phyloP scores from a whole-genome alignment of 768 basidiomycete species.

The Rhizopogon vulgaris region DNA sequence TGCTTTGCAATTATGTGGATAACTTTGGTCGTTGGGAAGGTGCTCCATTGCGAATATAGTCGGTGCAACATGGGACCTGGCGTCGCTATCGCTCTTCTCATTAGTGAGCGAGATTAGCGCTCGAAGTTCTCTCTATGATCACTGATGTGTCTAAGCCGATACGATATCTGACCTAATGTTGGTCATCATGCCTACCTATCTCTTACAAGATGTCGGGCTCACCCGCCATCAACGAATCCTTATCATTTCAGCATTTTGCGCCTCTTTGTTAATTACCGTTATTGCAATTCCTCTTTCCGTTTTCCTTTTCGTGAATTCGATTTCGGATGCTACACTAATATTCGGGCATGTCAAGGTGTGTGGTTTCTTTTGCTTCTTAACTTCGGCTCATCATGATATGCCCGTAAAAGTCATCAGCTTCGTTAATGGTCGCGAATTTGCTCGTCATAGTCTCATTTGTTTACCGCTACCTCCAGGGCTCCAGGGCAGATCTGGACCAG shows the following conservation, averaged over 20 bases:
- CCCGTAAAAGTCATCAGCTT: neutral
- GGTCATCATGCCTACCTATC: conserved; percentile 10
- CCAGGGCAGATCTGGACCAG: neutral
- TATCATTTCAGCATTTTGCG: conserved; percentile 15
- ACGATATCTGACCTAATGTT: conserved; percentile 15
- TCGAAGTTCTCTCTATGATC: too few species aligned
- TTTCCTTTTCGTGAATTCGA: conserved; percentile 10
- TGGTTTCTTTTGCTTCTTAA: neutral
- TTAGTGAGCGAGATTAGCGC: conserved; percentile 11
- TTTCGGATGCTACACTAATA: conserved; percentile 2
- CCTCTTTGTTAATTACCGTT: conserved; percentile 14
- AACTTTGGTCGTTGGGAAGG: conserved; percentile 13
- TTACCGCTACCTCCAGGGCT: neutral
- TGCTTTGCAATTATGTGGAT: conserved; percentile 12
- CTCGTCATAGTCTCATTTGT: neutral
- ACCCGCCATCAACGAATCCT: conserved; percentile 13
- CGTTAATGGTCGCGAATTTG: neutral
- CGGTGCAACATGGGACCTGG: neutral
- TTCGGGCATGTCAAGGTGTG: conserved; percentile 23
- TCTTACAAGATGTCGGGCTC: conserved; percentile 15
- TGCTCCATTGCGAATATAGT: conserved; percentile 7
- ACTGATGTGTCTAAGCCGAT: conserved; percentile 13
- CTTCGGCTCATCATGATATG: neutral
- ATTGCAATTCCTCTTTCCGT: conserved; percentile 18
- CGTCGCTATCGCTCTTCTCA: conserved; percentile 17